Percentiles rank a stretch among this genome's conserved stretches.
Conservation (phyloP, 2,329 filamentous ascomycete species). For the Cytospora chrysosperma region DNA sequence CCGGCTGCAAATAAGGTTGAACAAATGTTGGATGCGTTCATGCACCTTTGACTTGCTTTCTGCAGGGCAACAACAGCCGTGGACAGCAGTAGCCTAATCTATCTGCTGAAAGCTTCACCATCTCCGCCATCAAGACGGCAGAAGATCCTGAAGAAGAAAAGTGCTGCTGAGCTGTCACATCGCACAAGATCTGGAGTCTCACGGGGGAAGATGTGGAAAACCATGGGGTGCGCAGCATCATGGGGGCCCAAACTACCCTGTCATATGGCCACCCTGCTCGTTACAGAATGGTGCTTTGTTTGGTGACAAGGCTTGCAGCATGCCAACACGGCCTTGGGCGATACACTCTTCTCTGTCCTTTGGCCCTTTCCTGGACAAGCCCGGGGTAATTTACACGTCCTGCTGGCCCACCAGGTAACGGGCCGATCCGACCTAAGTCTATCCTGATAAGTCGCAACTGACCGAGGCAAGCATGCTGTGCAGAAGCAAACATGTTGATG, state of each 20-base stretch:
- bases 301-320: constrained; percentile 30
- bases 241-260: constrained; percentile 27
- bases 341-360: constrained; percentile 22
- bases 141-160: constrained; percentile 22
- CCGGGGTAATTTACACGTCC: not conserved
- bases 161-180: constrained; percentile 47
- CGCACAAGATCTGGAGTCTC: constrained; percentile 49
- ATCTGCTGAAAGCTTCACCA: constrained; percentile 14
- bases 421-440: constrained; percentile 31
- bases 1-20: constrained; percentile 12
- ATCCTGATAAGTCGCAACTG: not conserved
- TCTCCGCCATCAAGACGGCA: constrained; percentile 19
- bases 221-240: constrained; percentile 33
- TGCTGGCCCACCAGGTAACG: constrained; percentile 27
- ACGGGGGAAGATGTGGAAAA: constrained; percentile 33
- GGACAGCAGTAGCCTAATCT: constrained; percentile 22
- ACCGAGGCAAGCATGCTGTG: not conserved
- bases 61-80: constrained; percentile 23
- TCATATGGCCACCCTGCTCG: constrained; percentile 16
- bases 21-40: constrained; percentile 24
- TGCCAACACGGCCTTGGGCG: constrained; percentile 30
- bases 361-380: not conserved
- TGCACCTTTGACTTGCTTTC: constrained; percentile 26
- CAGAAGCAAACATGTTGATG: constrained; percentile 8
- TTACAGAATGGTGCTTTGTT: constrained; percentile 24